These are phyloP conservation scores for Clitopilus hobsonii DNA, from an alignment of 768 basidiomycete species.

Conservation along the genomic window DNA sequence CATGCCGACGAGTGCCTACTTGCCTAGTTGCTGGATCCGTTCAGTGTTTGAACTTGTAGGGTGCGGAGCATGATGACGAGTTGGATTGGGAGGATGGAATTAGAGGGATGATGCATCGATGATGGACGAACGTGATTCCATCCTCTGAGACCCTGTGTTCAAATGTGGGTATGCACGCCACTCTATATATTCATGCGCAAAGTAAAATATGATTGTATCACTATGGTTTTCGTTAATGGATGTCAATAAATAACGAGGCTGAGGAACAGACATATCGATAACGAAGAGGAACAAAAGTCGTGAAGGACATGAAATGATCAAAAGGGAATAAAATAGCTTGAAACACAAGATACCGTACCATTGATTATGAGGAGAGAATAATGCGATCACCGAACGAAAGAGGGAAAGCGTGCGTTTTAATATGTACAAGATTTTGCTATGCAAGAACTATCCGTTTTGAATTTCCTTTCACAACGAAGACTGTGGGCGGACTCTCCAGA, in stretches of 20 bases:
- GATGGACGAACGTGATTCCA: too few relatives aligned
- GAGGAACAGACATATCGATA: neutral
- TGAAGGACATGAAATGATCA: neutral
- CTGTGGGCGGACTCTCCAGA: conserved; percentile 62
- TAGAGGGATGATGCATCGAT: too few relatives aligned
- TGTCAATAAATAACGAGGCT: neutral
- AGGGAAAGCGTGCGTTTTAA: neutral
- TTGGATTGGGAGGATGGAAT: too few relatives aligned
- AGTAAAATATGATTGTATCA: neutral
- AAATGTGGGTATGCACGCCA: neutral
- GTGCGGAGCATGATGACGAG: too few relatives aligned
- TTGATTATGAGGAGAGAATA: neutral
- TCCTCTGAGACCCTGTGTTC: too few relatives aligned
- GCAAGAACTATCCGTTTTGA: neutral
- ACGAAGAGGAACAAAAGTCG: neutral
- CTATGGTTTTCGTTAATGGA: conserved; percentile 1
- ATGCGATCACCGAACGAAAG: neutral
- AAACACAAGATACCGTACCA: neutral
- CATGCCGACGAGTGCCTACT: too few relatives aligned
- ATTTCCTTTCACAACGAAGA: neutral
- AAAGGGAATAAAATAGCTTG: conserved; percentile 1
- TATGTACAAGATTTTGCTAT: neutral
- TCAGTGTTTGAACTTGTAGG: too few relatives aligned
- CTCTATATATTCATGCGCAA: neutral
- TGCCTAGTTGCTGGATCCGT: too few relatives aligned